Evolutionary conservation across 257 asterid genomes (phyloP).

Genomic region (Plantago ovata): DNA sequence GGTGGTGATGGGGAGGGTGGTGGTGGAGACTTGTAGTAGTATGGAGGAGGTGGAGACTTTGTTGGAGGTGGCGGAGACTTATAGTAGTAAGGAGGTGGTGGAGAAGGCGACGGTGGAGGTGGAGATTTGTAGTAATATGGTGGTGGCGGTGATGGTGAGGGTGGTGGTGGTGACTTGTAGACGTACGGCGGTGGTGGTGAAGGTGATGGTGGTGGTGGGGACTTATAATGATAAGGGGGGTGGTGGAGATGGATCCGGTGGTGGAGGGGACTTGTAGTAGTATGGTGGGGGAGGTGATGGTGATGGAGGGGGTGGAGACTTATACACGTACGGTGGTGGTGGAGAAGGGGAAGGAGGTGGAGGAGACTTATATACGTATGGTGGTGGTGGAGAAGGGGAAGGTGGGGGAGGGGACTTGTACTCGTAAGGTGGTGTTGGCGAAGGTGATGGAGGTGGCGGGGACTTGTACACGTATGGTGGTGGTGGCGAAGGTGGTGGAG

Average conservation of each 20-base stretch:
- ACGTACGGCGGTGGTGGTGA: conserved; percentile 41
- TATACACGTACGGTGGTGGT: conserved; percentile 14
- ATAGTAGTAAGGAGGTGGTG: conserved; percentile 36
- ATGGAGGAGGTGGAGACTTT: conserved; percentile 38
- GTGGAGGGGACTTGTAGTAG: conserved; percentile 27
- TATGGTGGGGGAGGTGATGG: conserved; percentile 27
- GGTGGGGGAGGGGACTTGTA: conserved; percentile 26
- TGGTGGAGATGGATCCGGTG: conserved; percentile 30
- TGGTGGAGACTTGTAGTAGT: conserved; percentile 36
- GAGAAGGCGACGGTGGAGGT: conserved; percentile 29
- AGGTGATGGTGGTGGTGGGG: conserved; percentile 28
- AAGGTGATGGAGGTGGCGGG: conserved; percentile 13
- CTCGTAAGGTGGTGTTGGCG: conserved; percentile 18
- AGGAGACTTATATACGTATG: conserved; percentile 38
- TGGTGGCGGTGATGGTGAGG: conserved; percentile 31
- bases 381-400: conserved; percentile 28
- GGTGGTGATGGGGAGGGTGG: conserved; percentile 33
- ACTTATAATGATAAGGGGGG: conserved; percentile 30
- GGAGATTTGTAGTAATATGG: conserved; percentile 36
- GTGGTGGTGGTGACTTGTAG: conserved; percentile 41
- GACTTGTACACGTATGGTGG: conserved; percentile 24
- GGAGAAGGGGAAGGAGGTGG: conserved; percentile 35
- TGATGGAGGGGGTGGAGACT: conserved; percentile 29
- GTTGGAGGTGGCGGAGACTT: conserved; percentile 35
- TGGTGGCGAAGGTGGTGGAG: conserved; percentile 10